phyloP scores from a whole-genome alignment of 768 basidiomycete genomes.

The Tulasnella sp. region DNA sequence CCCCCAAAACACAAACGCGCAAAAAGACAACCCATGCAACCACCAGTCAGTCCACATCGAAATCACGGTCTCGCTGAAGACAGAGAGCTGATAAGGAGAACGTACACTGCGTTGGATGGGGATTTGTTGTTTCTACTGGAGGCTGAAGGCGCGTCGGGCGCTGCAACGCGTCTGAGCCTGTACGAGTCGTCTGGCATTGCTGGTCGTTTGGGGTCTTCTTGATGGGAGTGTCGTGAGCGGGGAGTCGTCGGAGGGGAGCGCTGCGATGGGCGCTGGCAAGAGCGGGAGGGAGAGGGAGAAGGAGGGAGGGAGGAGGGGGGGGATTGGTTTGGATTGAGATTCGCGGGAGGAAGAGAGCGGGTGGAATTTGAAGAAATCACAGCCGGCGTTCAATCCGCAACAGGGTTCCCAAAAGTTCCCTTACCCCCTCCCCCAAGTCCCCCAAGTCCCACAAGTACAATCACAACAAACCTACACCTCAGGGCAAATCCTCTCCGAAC shows the following conservation, averaged over 20 bases:
- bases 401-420: not conserved
- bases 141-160: not conserved
- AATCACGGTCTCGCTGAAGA: not conserved
- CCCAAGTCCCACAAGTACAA: too few species aligned
- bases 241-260: not conserved
- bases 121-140: not conserved
- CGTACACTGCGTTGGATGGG: not conserved
- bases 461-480: too few species aligned
- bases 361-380: not conserved
- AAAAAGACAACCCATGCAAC: not conserved
- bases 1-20: too few species aligned
- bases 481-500: too few species aligned
- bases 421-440: not conserved
- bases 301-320: not conserved
- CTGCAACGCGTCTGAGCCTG: constrained; percentile 2
- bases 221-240: not conserved
- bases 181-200: constrained; percentile 10
- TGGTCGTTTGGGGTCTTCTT: not conserved
- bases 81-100: not conserved
- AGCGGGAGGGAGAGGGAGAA: not conserved
- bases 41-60: not conserved
- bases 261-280: not conserved
- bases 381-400: not conserved
- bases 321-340: not conserved
- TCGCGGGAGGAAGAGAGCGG: not conserved